Evolutionary conservation across 208 protist genomes (phyloP).

Genomic region (Trypanosoma melophagium): DNA sequence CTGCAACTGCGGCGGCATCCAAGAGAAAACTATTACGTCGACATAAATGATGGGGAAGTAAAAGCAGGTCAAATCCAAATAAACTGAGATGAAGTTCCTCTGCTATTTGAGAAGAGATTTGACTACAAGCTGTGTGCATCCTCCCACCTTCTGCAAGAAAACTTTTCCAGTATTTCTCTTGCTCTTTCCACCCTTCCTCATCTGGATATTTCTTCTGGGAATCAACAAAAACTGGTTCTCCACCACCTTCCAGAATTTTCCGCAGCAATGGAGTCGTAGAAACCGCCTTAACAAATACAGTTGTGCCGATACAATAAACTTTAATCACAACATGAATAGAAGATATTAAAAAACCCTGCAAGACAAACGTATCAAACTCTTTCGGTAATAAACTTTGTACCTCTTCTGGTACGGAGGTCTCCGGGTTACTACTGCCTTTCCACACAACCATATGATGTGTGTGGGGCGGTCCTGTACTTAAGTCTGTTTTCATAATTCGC

Average conservation of each 20-base stretch:
- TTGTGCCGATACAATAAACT: conserved; percentile 71
- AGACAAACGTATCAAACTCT: conserved; percentile 47
- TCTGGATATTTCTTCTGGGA: conserved; percentile 46
- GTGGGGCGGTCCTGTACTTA: conserved; percentile 68
- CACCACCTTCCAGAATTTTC: neutral
- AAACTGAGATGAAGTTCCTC: conserved; percentile 53
- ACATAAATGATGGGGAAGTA: conserved; percentile 48
- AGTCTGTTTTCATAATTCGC: conserved; percentile 83
- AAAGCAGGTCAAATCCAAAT: conserved; percentile 83
- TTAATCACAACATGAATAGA: conserved; percentile 81
- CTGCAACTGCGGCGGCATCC: neutral
- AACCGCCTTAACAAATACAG: conserved; percentile 60
- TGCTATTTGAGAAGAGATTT: conserved; percentile 41
- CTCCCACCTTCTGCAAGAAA: conserved; percentile 60
- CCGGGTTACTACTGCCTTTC: conserved; percentile 12
- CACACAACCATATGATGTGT: conserved; percentile 82
- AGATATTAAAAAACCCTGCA: conserved; percentile 67
- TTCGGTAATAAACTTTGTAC: conserved; percentile 41
- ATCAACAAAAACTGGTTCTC: conserved; percentile 50
- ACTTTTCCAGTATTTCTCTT: conserved; percentile 36
- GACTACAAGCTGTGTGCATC: conserved; percentile 35
- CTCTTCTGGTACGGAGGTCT: conserved; percentile 22
- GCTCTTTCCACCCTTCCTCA: conserved; percentile 7
- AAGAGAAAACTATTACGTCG: neutral
- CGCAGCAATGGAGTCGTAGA: conserved; percentile 52